Evolutionary conservation across 441 rosid genomes (phyloP), one percentile per base, ranked within the genome.

Genomic region (Erodium texanum): DNA sequence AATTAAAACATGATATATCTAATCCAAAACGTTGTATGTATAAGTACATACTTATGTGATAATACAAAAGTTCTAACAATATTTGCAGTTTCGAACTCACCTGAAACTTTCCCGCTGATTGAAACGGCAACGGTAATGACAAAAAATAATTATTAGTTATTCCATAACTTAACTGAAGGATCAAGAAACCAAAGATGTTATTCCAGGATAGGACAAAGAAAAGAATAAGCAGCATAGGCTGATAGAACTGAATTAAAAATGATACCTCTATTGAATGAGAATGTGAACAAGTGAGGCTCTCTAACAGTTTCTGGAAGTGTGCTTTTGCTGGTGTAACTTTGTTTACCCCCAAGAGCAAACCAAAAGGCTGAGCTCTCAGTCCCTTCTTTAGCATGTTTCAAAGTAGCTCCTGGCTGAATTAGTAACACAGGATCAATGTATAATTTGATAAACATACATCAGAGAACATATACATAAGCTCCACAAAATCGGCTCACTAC

Each of bases 301-400:
- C 96, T 86, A 71, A 79, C 76, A 75, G 66, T 77, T 78, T 92
- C 99, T 11, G 79, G 68, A 73, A 92, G 68, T 72, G 76, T 72
- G 36, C 83, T 89, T 84, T 87, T 86, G 83, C 94, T 86, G 71
- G 77, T 87, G 85, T 89, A 89, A 76, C 78, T 87, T 81, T 95
- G 97, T 79, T 95, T 95, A 56, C 98, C 99, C 59, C 98, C 98
- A 78, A 95, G 90, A 45, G 98, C 83, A 86, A 73, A 85, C 99
- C 99, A 95, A 80, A 95, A 95, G 70, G 94, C 71, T 52, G 97
- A 90, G 84, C 86, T 92, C 90, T 95, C 99, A 63, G 98, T 90
- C 75, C 99, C 99, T 88, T 92, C 99, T 79, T 92, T 95, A 58
- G 95, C 89, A 86, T 89, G 92, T 80, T 95, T 92, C 66, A 92